Base-by-base conservation (phyloP, 2,329 filamentous ascomycete genomes). In the Aureobasidium namibiae region DNA sequence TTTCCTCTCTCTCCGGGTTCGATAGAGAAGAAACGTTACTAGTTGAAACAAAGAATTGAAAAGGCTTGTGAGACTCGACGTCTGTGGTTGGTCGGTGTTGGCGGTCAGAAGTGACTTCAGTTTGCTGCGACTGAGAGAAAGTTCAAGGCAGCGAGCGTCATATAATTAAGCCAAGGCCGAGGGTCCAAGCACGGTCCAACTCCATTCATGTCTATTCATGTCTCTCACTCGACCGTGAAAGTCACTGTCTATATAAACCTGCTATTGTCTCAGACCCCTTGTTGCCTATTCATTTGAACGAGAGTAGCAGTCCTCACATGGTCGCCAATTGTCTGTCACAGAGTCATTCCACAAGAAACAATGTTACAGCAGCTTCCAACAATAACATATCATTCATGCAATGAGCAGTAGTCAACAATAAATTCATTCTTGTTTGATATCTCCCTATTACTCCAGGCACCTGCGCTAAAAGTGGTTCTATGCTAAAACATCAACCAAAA, bases 391-490 rank as follows among this genome's bases (percentile, higher is more conserved):
- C 26, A 18, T 48, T 48, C 24, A 14, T 14, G n/a, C 29, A 26
- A 10, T 2, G 4, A 26, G 34, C 14, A 5, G 3, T 34, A 18
- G 26, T 29, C 23, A 39, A 29, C 33, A n/a, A 13, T 26, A 26
- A 26, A 45, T 29, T 10, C 14, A 44, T 53, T n/a, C 21, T 33
- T 24, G 10, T 38, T 23, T 41, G 36, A 23, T 31, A 29, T 34
- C 21, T 39, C 29, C 38, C 34, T 45, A 31, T 52, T 59, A n/a
- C 57, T 18, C 57, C 57, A 44, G 39, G 26, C 57, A 59, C 57
- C 57, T 53, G 26, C 57, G 48, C 57, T 59, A 59, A 52, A 34
- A 26, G 48, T 45, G 36, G 26, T 29, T 29, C 26, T 9, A 50
- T 23, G 13, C 29, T 24, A 39, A 45, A 36, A 42, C 29, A 57